Evolutionary conservation across 2,329 filamentous ascomycete species (phyloP).

Genomic region (Neurospora crassa): DNA sequence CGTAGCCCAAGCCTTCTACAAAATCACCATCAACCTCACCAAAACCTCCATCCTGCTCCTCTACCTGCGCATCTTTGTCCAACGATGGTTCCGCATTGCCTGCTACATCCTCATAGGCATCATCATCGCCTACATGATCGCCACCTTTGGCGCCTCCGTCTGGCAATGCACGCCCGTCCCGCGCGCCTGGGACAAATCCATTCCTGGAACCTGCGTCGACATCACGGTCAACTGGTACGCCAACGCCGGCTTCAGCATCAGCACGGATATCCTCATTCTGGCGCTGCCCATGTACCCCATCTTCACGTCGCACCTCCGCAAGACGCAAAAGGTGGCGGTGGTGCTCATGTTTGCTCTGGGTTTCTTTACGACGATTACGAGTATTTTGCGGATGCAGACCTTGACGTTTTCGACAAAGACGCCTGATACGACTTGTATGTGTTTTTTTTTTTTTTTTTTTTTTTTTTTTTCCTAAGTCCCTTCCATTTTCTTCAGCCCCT

Average conservation of each 20-base stretch:
- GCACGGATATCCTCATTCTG: conserved; percentile 36
- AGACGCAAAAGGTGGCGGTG: conserved; percentile 30
- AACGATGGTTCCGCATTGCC: conserved; percentile 33
- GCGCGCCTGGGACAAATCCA: conserved; percentile 34
- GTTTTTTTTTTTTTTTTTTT: neutral
- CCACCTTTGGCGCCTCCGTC: conserved; percentile 35
- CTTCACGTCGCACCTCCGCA: conserved; percentile 33
- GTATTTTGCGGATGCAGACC: conserved; percentile 11
- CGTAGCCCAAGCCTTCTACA: conserved; percentile 43
- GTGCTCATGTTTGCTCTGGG: conserved; percentile 34
- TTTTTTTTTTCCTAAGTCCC: neutral
- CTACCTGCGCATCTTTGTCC: conserved; percentile 44
- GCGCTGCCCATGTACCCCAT: conserved; percentile 37
- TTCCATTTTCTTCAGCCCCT: too few relatives aligned
- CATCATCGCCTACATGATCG: conserved; percentile 35
- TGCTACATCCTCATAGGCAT: conserved; percentile 32
- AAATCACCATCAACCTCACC: conserved; percentile 42
- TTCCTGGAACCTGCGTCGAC: conserved; percentile 34
- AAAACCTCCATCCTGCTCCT: conserved; percentile 43
- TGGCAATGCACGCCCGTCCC: conserved; percentile 40
- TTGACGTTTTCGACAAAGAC: conserved; percentile 45
- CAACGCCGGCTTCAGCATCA: conserved; percentile 37
- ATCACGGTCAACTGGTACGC: conserved; percentile 38
- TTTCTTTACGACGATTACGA: conserved; percentile 21
- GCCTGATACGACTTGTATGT: conserved; percentile 82